Base-by-base conservation (phyloP, 2,329 filamentous ascomycete species). In the Pseudocercospora fijiensis region DNA sequence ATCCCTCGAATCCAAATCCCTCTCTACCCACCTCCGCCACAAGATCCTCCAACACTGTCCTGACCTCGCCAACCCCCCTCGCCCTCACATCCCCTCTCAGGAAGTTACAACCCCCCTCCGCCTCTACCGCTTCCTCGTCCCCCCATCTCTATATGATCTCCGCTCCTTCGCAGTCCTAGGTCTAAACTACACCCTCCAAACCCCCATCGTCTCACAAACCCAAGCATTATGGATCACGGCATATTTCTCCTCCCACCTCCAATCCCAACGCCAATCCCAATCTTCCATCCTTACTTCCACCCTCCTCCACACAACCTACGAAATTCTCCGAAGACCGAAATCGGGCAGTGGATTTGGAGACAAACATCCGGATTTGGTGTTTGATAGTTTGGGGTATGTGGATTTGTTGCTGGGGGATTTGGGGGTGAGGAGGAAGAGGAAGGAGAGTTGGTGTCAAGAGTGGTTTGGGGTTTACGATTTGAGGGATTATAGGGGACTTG, bases 181-280 rank as follows among this genome's bases (percentile, higher is more conserved):
- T 13, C 41, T 62, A 16, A 30, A 57, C 9, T 62, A 57, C 55
- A 49, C 56, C 16, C 33, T 65, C 5, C 60, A 59, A 26, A 65
- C 63, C 5, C 41, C 58, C 4, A 33, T 59, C 7, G 28, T 62
- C 16, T 60, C 63, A 1, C 60, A 60, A 51, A 49, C 57, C 1
- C 59, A 62, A 57, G 63, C 63, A 1, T 57, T 65, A 3, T 65
- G 63, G 63, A 62, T 65, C 33, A 65, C 45, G 4, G 59, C 63
- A 3, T 65, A 43, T 22, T 62, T 65, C 28, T 4, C n/a, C 4
- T 33, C 20, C 41, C 43, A 62, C 9, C 18, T 60, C 27, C 56
- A 52, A n/a, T n/a, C n/a, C n/a, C n/a, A n/a, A n/a, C n/a, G n/a
- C n/a, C n/a, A n/a, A n/a, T n/a, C n/a, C n/a, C n/a, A n/a, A n/a